A percentile compares a stretch with the other conserved stretches of the same genome.
Conservation (phyloP, 2,329 filamentous ascomycete species). For the Elsinoe ampelina region DNA sequence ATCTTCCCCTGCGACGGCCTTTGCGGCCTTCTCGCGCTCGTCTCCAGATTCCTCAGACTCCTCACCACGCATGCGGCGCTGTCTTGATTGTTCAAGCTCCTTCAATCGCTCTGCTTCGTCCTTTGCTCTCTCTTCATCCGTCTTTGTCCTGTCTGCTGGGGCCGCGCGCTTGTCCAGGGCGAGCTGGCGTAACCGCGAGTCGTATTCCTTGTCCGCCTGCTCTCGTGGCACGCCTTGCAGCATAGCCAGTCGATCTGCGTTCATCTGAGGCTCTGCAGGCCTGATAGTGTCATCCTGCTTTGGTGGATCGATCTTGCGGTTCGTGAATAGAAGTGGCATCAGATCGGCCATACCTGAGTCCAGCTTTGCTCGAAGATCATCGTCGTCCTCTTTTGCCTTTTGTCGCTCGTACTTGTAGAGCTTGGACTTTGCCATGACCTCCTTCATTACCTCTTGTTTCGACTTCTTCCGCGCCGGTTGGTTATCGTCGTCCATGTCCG, state of each 20-base stretch:
- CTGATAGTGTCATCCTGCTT: slow-evolving; percentile 18
- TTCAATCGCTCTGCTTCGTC: slow-evolving; percentile 69
- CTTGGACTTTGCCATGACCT: slow-evolving; percentile 96
- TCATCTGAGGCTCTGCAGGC: slow-evolving; percentile 33
- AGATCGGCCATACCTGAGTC: slow-evolving; percentile 76
- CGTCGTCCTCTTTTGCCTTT: slow-evolving; percentile 83
- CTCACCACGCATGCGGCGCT: slow-evolving; percentile 81
- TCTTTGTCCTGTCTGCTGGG: slow-evolving; percentile 82
- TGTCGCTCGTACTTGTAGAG: slow-evolving; percentile 91
- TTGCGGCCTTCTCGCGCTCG: slow-evolving; percentile 54
- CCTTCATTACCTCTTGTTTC: slow-evolving; percentile 96
- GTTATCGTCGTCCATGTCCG: slow-evolving; percentile 40
- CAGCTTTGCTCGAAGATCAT: slow-evolving; percentile 72
- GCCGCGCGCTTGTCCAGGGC: slow-evolving; percentile 75
- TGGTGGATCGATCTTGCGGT: slow-evolving; percentile 38
- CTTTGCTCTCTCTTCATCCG: slow-evolving; percentile 71
- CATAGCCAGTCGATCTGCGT: slow-evolving; percentile 54
- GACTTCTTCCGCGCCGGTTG: slow-evolving; percentile 80
- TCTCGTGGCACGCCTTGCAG: slow-evolving; percentile 53
- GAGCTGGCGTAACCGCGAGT: slow-evolving; percentile 70
- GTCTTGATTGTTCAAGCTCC: slow-evolving; percentile 71
- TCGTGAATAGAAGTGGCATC: slow-evolving; percentile 56
- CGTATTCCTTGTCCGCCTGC: slow-evolving; percentile 77
- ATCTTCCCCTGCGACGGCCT: slow-evolving; percentile 38
- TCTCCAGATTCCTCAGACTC: slow-evolving; percentile 51